Conservation (phyloP, 2,329 filamentous ascomycete genomes). For the Capronia epimyces region DNA sequence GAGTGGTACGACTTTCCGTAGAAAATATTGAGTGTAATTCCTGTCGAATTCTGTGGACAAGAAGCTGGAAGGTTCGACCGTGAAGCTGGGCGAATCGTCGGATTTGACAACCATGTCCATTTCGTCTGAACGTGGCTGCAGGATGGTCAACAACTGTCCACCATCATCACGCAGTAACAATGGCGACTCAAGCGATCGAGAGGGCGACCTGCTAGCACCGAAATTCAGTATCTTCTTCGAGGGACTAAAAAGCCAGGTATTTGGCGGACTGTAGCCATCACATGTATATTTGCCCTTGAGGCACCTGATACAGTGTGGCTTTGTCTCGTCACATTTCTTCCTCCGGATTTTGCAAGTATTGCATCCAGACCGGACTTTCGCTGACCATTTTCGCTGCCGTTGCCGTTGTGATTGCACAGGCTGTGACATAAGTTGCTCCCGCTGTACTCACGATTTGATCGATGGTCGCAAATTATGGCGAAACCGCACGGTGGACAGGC, state of each 20-base stretch:
- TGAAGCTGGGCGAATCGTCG: neutral
- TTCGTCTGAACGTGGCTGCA: no score
- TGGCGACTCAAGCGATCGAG: neutral
- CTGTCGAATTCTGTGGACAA: neutral
- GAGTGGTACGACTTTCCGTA: constrained; percentile 8
- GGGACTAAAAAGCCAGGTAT: no score
- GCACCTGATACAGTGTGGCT: constrained; percentile 11
- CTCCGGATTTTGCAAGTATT: constrained; percentile 9
- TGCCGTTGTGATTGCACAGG: no score
- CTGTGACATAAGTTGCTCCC: no score
- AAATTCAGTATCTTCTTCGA: no score
- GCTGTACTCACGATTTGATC: no score
- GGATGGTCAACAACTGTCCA: no score
- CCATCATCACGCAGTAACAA: no score
- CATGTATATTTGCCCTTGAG: constrained; percentile 7
- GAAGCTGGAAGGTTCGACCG: constrained; percentile 5
- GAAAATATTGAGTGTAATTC: constrained; percentile 5
- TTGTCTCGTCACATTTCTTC: constrained; percentile 17
- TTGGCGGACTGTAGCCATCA: constrained; percentile 12
- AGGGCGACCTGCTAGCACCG: no score
- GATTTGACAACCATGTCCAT: neutral
- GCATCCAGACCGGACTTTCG: neutral
- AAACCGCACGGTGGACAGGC: no score
- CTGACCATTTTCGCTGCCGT: neutral
- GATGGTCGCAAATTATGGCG: no score